A percentile compares a stretch with the other conserved stretches of the same genome.
Conservation (phyloP, 352 stramenopile species). For the Pythium monospermum region DNA sequence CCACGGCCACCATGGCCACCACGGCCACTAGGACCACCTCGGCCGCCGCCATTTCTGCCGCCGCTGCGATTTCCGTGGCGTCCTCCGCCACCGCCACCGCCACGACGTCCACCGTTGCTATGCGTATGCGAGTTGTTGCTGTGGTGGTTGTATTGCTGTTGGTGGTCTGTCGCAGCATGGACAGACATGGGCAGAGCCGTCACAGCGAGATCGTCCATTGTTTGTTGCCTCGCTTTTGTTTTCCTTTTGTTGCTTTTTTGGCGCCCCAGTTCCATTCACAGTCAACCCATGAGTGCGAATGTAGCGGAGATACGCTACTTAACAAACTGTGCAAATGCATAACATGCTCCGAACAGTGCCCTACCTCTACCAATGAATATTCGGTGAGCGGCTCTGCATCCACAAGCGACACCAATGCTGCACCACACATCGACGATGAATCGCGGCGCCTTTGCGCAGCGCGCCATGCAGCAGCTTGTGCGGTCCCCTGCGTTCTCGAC, state of each 20-base stretch:
- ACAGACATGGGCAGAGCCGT: not conserved
- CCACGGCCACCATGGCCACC: not conserved
- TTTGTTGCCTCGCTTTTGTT: too few relatives aligned
- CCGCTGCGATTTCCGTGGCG: slow-evolving; percentile 1
- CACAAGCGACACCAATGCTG: slow-evolving; percentile 4
- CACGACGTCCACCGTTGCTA: not conserved
- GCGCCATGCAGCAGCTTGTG: slow-evolving; percentile 3
- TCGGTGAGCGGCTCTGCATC: slow-evolving; percentile 12
- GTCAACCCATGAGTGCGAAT: too few relatives aligned
- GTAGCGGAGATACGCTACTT: too few relatives aligned
- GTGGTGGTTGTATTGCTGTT: not conserved
- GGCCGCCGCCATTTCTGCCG: not conserved
- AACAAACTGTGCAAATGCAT: too few relatives aligned
- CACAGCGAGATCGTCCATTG: not conserved
- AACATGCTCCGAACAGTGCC: too few relatives aligned
- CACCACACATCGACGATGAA: not conserved
- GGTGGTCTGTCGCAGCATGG: not conserved
- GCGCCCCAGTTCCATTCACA: too few relatives aligned
- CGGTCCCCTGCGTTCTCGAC: not conserved
- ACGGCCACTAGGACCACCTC: too few relatives aligned
- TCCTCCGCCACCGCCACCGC: not conserved
- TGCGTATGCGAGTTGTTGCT: not conserved
- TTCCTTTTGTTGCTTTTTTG: too few relatives aligned
- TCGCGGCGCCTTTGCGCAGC: not conserved
- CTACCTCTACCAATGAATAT: too few relatives aligned